phyloP scores from a whole-genome alignment of 768 basidiomycete species.

The Mycena latifolia region DNA sequence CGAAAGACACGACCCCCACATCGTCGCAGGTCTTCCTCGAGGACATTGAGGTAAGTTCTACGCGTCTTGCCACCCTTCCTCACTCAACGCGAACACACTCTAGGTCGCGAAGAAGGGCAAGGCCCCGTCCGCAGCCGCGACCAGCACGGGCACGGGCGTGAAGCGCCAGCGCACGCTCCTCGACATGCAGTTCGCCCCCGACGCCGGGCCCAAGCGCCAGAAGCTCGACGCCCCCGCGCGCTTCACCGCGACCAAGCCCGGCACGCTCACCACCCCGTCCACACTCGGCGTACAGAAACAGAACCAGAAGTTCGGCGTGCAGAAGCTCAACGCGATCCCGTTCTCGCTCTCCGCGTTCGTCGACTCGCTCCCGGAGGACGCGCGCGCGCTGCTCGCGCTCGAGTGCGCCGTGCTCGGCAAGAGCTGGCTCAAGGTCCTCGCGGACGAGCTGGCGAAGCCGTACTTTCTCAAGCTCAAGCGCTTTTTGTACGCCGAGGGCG shows the following conservation, averaged over 20 bases:
- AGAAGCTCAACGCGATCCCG: conserved; percentile 72
- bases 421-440: conserved; percentile 76
- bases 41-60: conserved; percentile 40
- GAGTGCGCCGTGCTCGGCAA: conserved; percentile 74
- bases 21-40: conserved; percentile 49
- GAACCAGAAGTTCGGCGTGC: conserved; percentile 10
- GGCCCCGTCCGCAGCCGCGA: conserved; percentile 26
- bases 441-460: conserved; percentile 80
- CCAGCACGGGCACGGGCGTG: conserved; percentile 45
- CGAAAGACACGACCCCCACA: too few species aligned
- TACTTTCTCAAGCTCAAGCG: conserved; percentile 82
- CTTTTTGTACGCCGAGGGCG: conserved; percentile 77
- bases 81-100: background rate
- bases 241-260: conserved; percentile 23
- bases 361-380: conserved; percentile 63
- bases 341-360: conserved; percentile 70
- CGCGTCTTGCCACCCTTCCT: background rate
- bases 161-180: conserved; percentile 74
- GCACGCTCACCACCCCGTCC: background rate
- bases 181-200: conserved; percentile 67
- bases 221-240: conserved; percentile 47
- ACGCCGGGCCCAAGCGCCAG: conserved; percentile 56
- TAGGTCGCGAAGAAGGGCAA: conserved; percentile 31
- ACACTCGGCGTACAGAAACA: too few species aligned
- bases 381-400: conserved; percentile 70